A percentile compares a stretch with the other conserved stretches of the same genome.
Conservation (phyloP, 192 early-diverging fungal species). For the Podila clonocystis region DNA sequence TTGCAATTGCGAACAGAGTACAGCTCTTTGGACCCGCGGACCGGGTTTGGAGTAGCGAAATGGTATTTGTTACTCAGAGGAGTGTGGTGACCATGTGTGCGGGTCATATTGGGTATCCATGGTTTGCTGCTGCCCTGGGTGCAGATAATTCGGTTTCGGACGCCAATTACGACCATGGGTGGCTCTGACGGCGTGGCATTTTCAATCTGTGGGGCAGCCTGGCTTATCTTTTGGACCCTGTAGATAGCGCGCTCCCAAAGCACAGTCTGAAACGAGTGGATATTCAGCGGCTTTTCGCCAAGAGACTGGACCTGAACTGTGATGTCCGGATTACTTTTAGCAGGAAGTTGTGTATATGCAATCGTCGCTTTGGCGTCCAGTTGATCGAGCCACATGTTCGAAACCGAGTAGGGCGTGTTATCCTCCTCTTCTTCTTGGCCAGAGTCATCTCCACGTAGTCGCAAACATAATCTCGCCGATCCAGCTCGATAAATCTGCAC, state of each 20-base stretch:
- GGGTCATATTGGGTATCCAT: too few species aligned
- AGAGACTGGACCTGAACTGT: neutral
- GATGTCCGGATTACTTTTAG: slow-evolving; percentile 5
- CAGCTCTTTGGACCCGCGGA: slow-evolving; percentile 10
- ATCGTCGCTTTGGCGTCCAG: slow-evolving; percentile 7
- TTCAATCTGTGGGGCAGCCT: neutral
- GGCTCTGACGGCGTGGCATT: neutral
- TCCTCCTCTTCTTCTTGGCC: neutral
- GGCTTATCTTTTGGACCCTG: slow-evolving; percentile 1
- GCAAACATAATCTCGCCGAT: neutral
- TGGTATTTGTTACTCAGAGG: neutral
- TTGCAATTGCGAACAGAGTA: slow-evolving; percentile 22
- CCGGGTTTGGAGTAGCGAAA: slow-evolving; percentile 10
- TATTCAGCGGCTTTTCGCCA: neutral
- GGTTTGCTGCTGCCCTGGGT: too few species aligned
- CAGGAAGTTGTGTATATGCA: slow-evolving; percentile 11
- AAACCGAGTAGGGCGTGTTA: slow-evolving; percentile 9
- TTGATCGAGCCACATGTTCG: slow-evolving; percentile 7
- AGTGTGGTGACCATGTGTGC: too few species aligned
- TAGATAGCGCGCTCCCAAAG: slow-evolving; percentile 18
- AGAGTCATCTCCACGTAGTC: too few species aligned
- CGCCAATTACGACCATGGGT: neutral
- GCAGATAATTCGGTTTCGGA: too few species aligned
- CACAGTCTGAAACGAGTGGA: slow-evolving; percentile 8
- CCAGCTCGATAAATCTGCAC: slow-evolving; percentile 18